Conservation (phyloP, 305 asterid species). For the Rubia peregrina region DNA sequence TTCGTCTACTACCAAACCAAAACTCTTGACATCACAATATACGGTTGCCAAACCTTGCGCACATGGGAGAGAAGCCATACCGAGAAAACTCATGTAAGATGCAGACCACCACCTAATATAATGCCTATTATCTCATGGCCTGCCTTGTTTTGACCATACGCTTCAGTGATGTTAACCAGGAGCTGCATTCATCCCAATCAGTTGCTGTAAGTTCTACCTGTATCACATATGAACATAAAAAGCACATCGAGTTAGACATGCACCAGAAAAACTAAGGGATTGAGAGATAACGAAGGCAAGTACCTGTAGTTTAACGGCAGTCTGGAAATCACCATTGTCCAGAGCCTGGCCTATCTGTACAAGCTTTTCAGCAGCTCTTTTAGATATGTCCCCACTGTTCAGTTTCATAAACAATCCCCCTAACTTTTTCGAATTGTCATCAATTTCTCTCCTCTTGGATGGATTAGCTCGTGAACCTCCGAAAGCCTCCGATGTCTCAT, state of each 20-base stretch:
- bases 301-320: conserved; percentile 95
- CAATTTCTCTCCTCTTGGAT: conserved; percentile 89
- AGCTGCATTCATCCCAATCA: conserved; percentile 98
- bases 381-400: conserved; percentile 83
- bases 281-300: background rate
- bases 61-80: conserved; percentile 10
- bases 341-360: conserved; percentile 86
- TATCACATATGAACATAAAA: conserved; percentile 3
- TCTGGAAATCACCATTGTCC: conserved; percentile 69
- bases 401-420: conserved; percentile 87
- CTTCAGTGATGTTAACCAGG: conserved; percentile 89
- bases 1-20: conserved; percentile 16
- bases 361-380: conserved; percentile 90
- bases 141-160: conserved; percentile 94
- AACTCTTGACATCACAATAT: conserved; percentile 16
- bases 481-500: conserved; percentile 86
- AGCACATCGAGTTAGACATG: background rate
- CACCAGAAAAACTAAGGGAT: background rate
- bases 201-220: conserved; percentile 90
- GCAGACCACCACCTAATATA: conserved; percentile 12
- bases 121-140: conserved; percentile 45
- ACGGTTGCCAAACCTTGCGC: conserved; percentile 18
- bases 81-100: conserved; percentile 7
- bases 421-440: conserved; percentile 87
- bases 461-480: conserved; percentile 98